Conservation (phyloP, 768 basidiomycete species). For the Rhodosporidiobolus odoratus region DNA sequence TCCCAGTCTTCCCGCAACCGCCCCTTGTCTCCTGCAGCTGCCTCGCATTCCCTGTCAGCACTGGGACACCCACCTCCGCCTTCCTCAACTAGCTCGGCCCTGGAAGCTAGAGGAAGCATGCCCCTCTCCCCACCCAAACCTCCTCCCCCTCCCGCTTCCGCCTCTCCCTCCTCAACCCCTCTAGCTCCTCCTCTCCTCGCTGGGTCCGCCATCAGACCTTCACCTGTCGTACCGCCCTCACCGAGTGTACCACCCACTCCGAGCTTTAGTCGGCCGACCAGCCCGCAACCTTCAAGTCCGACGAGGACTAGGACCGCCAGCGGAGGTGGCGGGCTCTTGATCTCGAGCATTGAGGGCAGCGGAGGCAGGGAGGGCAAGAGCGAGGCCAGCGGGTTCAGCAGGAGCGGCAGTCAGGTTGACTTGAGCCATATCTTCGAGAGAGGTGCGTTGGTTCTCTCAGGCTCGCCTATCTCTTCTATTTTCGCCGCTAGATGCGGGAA, state of each 20-base stretch:
- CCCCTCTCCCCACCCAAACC: background rate
- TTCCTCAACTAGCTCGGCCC: background rate
- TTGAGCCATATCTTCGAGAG: slow-evolving; percentile 39
- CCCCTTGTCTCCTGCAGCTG: background rate
- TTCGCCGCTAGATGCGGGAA: background rate
- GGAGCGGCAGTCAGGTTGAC: slow-evolving; percentile 24
- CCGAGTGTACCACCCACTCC: slow-evolving; percentile 14
- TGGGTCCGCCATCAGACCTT: slow-evolving; percentile 5
- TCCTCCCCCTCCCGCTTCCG: background rate
- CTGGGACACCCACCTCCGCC: slow-evolving; percentile 6
- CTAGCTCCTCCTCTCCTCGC: too few relatives aligned
- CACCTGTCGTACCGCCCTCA: slow-evolving; percentile 20
- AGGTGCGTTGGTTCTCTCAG: slow-evolving; percentile 11
- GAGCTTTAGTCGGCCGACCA: slow-evolving; percentile 17
- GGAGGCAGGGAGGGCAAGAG: background rate
- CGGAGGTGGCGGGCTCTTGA: background rate
- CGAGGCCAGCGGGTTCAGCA: slow-evolving; percentile 1
- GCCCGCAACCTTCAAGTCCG: slow-evolving; percentile 28
- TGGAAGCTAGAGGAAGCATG: too few relatives aligned
- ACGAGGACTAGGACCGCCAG: background rate
- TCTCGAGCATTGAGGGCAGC: background rate
- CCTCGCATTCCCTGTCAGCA: too few relatives aligned
- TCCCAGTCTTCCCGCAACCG: background rate
- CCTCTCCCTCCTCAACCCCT: background rate
- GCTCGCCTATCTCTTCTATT: background rate